Conservation (phyloP, 164 flowering plant species). For the Vitis cinerea region DNA sequence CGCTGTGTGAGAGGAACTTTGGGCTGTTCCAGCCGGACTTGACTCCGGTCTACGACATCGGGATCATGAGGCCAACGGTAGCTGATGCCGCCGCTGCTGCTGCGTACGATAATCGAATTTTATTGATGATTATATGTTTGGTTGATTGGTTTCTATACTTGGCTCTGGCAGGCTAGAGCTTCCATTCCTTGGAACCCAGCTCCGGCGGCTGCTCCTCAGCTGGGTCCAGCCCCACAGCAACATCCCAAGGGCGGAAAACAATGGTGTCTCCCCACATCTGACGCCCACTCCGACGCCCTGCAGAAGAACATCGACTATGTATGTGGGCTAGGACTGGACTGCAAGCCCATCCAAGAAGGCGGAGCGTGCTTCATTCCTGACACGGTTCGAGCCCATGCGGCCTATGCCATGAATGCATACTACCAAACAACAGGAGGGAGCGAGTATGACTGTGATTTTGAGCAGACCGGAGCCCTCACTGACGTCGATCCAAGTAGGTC, state of each 20-base stretch:
- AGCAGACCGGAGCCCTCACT: slow-evolving; percentile 44
- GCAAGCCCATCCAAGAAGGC: slow-evolving; percentile 45
- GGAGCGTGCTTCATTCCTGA: slow-evolving; percentile 59
- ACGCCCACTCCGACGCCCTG: slow-evolving; percentile 30
- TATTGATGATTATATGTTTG: background rate
- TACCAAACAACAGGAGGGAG: slow-evolving; percentile 48
- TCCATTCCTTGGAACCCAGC: slow-evolving; percentile 32
- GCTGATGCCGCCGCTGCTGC: slow-evolving; percentile 9
- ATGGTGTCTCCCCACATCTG: slow-evolving; percentile 64
- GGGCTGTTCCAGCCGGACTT: slow-evolving; percentile 64
- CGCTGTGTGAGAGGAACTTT: slow-evolving; percentile 57
- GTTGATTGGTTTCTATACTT: slow-evolving; percentile 9
- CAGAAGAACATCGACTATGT: slow-evolving; percentile 69
- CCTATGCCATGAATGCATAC: slow-evolving; percentile 70
- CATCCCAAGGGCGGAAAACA: slow-evolving; percentile 6
- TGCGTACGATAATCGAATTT: background rate
- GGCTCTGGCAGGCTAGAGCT: slow-evolving; percentile 45
- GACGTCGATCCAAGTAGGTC: slow-evolving; percentile 56
- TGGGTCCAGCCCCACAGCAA: slow-evolving; percentile 15
- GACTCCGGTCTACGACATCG: slow-evolving; percentile 63
- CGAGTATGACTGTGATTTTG: slow-evolving; percentile 53
- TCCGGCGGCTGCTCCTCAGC: slow-evolving; percentile 27
- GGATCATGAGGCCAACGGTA: slow-evolving; percentile 52
- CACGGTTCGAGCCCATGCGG: slow-evolving; percentile 61
- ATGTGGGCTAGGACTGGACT: slow-evolving; percentile 60